Percentiles rank a stretch among this genome's conserved stretches.
Conservation (phyloP, 2,329 filamentous ascomycete species). For the Diaporthe destruens region DNA sequence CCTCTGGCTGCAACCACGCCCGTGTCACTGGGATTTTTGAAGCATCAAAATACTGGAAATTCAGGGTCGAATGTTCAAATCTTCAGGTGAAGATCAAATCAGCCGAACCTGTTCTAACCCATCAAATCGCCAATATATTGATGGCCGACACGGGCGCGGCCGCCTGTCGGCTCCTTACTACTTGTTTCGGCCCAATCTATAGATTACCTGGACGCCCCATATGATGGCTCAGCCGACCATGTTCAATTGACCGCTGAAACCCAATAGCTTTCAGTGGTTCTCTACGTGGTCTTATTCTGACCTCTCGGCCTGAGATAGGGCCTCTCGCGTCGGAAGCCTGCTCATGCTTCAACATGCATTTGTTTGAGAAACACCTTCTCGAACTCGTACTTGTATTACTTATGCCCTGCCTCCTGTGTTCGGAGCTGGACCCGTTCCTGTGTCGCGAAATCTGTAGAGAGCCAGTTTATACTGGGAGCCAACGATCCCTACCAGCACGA, state of each 20-base stretch:
- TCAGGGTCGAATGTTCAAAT: not conserved
- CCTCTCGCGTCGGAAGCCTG: slow-evolving; percentile 22
- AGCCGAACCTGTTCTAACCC: not conserved
- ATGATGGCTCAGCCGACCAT: not conserved
- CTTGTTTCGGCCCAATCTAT: slow-evolving; percentile 19
- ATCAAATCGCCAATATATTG: not conserved
- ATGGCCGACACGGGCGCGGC: slow-evolving; percentile 27
- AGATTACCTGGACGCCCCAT: not conserved
- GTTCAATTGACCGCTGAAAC: not conserved
- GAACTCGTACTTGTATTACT: not conserved
- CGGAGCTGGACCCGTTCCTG: no score
- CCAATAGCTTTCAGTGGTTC: not conserved
- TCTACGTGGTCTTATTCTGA: not conserved
- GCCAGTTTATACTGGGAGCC: no score
- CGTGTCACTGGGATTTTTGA: not conserved
- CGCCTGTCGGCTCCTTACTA: not conserved
- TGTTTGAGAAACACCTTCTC: not conserved
- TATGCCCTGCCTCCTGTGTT: not conserved
- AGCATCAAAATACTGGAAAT: not conserved
- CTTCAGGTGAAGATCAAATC: slow-evolving; percentile 11
- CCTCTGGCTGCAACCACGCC: not conserved
- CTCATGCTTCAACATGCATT: not conserved
- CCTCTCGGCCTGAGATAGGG: not conserved
- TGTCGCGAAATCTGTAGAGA: no score
- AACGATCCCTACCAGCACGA: not conserved